A percentile compares a stretch with the other conserved stretches of the same genome.
Conservation (phyloP, 169 alveolate species). For the Plasmodium inui region DNA sequence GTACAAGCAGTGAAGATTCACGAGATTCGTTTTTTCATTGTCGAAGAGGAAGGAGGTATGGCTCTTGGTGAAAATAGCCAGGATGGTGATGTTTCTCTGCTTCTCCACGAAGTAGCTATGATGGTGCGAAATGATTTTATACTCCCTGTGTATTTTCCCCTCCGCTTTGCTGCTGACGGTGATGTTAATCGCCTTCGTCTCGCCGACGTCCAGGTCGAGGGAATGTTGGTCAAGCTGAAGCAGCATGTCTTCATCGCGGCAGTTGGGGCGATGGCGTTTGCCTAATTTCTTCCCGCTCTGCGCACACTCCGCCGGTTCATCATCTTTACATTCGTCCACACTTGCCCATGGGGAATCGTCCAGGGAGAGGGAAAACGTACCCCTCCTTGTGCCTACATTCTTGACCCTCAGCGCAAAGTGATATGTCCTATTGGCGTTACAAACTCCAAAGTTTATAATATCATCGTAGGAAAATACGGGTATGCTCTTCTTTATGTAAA, state of each 20-base stretch:
- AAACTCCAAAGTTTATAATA: slow-evolving; percentile 41
- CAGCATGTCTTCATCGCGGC: not conserved
- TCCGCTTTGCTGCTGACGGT: slow-evolving; percentile 23
- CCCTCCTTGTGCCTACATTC: slow-evolving; percentile 50
- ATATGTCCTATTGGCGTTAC: slow-evolving; percentile 31
- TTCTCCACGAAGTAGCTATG: slow-evolving; percentile 36
- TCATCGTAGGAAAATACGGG: slow-evolving; percentile 30
- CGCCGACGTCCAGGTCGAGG: slow-evolving; percentile 1
- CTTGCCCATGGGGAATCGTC: not conserved
- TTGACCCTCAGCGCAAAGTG: slow-evolving; percentile 13
- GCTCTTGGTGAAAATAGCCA: slow-evolving; percentile 45
- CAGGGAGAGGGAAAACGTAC: not conserved
- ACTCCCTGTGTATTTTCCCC: slow-evolving; percentile 22
- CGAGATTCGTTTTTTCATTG: slow-evolving; percentile 25
- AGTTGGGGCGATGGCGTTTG: not conserved
- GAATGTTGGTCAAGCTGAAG: slow-evolving; percentile 23
- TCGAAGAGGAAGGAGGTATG: slow-evolving; percentile 25
- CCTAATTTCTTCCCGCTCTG: not conserved
- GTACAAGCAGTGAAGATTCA: slow-evolving; percentile 37
- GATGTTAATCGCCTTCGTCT: slow-evolving; percentile 23
- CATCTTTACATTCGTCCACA: not conserved
- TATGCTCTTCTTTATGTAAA: slow-evolving; percentile 51
- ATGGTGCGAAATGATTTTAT: slow-evolving; percentile 14
- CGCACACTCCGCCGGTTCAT: not conserved
- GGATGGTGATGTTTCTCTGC: slow-evolving; percentile 9